These are phyloP conservation scores for Monilinia fructigena DNA, from an alignment of 2,329 filamentous ascomycete genomes.

Conservation along the genomic window DNA sequence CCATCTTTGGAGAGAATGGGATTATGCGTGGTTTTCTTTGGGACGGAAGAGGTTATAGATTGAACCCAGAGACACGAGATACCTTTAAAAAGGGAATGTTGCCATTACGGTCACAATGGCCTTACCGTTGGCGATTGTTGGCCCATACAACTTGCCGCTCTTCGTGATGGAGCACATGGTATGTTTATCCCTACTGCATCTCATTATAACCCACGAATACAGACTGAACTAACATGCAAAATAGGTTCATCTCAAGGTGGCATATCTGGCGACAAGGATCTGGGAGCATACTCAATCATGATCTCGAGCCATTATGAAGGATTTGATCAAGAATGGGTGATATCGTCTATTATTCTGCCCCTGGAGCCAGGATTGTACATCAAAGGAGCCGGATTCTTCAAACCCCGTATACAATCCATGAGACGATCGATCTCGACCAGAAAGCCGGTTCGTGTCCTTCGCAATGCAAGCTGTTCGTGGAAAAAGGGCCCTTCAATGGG, in stretches of 20 bases:
- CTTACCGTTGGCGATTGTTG: slow-evolving; percentile 3
- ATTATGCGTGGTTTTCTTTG: slow-evolving; percentile 6
- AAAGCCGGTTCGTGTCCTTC: slow-evolving; percentile 1
- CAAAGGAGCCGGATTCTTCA: neutral
- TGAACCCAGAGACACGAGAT: neutral
- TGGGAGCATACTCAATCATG: slow-evolving; percentile 1
- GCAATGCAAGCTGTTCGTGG: neutral
- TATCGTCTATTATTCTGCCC: neutral
- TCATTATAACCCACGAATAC: neutral
- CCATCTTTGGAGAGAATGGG: neutral
- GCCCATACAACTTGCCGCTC: neutral
- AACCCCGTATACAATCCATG: neutral
- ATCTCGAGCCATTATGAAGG: neutral
- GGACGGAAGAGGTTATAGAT: neutral
- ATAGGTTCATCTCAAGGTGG: slow-evolving; percentile 2
- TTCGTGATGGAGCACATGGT: slow-evolving; percentile 18
- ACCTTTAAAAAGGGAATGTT: neutral
- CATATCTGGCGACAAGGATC: neutral
- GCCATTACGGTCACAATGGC: neutral
- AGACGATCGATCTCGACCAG: neutral
- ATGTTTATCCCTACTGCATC: neutral
- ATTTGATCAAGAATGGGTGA: neutral
- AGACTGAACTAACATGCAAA: neutral
- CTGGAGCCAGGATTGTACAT: neutral
- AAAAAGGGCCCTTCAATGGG: neutral